Evolutionary conservation across 768 basidiomycete species (phyloP).

Genomic region (Pleurotus cornucopiae): DNA sequence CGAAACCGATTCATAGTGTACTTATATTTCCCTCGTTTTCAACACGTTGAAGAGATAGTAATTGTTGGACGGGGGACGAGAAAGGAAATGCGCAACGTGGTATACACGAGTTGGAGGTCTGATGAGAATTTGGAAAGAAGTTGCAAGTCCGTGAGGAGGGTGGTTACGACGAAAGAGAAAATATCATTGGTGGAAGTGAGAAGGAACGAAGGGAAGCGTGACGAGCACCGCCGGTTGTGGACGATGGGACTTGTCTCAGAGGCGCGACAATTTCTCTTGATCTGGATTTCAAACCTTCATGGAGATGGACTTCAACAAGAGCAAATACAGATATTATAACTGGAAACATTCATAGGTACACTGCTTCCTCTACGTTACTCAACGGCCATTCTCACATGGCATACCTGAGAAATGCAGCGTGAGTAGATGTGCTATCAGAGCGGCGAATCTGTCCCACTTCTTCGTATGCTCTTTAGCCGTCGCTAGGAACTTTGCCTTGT

Average conservation of each 20-base stretch:
- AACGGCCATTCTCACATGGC: conserved; percentile 17
- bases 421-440: conserved; percentile 1
- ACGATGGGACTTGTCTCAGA: not conserved
- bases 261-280: not conserved
- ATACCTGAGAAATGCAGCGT: conserved; percentile 14
- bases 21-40: conserved; percentile 48
- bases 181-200: not conserved
- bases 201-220: not conserved
- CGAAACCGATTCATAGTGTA: conserved; percentile 75
- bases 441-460: conserved; percentile 46
- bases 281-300: too few species aligned
- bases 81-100: conserved; percentile 62
- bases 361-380: not conserved
- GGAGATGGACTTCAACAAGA: not conserved
- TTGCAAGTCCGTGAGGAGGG: conserved; percentile 22
- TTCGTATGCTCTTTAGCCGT: conserved; percentile 84
- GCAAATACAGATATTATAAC: conserved; percentile 1
- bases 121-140: conserved; percentile 26
- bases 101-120: conserved; percentile 58
- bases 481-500: conserved; percentile 66
- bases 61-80: conserved; percentile 27
- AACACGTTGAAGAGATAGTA: conserved; percentile 54
- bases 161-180: conserved; percentile 8
- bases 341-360: not conserved
- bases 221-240: not conserved